A percentile compares a stretch with the other conserved stretches of the same genome.
Evolutionary conservation across 495 filamentous ascomycete species (phyloP).

Genomic region (Hypoxylon subgilvum): DNA sequence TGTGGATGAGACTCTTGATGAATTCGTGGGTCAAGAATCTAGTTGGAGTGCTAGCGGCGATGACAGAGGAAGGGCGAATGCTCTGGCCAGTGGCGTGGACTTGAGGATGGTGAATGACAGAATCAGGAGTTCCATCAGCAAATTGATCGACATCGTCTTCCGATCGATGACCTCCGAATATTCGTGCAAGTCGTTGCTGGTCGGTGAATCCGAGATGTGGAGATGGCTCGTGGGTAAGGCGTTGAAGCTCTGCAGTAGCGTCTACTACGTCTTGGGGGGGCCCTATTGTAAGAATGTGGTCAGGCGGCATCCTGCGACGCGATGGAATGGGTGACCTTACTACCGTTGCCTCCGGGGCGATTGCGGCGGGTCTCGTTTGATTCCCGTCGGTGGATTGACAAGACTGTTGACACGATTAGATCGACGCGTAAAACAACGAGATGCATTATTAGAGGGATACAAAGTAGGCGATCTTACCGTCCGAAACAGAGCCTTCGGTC

Average conservation of each 20-base stretch:
- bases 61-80: background rate
- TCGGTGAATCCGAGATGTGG: background rate
- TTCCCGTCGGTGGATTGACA: background rate
- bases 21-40: slow-evolving; percentile 2
- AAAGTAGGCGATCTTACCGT: no score
- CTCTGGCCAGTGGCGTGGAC: background rate
- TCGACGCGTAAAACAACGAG: background rate
- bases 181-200: background rate
- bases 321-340: background rate
- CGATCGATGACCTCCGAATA: background rate
- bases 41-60: slow-evolving; percentile 24
- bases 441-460: background rate
- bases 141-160: background rate
- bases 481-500: background rate
- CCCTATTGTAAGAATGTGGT: background rate
- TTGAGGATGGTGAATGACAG: background rate
- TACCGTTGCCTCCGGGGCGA: background rate
- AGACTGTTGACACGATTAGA: background rate
- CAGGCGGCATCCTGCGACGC: background rate
- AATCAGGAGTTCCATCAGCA: background rate
- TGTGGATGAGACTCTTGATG: slow-evolving; percentile 10
- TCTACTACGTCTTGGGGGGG: slow-evolving; percentile 4
- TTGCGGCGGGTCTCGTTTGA: background rate
- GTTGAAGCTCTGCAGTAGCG: slow-evolving; percentile 15
- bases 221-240: background rate